Conservation (phyloP, 2,329 filamentous ascomycete species). For the Neopestalotiopsis sp. region DNA sequence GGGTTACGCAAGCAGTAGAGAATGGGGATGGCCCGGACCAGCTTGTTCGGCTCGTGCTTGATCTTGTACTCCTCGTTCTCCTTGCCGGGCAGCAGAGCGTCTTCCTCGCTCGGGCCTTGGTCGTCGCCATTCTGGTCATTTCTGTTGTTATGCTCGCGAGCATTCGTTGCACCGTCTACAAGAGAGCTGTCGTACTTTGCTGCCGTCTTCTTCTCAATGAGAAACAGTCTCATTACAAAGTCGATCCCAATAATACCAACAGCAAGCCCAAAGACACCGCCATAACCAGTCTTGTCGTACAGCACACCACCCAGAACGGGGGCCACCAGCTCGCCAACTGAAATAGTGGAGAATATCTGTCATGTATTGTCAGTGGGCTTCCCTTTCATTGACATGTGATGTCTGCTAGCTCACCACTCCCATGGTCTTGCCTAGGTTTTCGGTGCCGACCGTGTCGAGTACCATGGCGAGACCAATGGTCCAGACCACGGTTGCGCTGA, state of each 20-base stretch:
- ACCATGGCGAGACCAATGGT: constrained; percentile 59
- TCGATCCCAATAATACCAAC: constrained; percentile 61
- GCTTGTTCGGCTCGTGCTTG: constrained; percentile 40
- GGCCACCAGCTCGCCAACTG: constrained; percentile 59
- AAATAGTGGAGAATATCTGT: constrained; percentile 63
- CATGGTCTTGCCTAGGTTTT: constrained; percentile 66
- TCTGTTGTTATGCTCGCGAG: constrained; percentile 25
- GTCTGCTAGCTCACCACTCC: constrained; percentile 50
- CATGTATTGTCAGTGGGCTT: constrained; percentile 13
- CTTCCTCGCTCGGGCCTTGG: constrained; percentile 39
- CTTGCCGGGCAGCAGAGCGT: constrained; percentile 45
- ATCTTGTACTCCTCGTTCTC: constrained; percentile 47
- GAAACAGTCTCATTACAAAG: constrained; percentile 62
- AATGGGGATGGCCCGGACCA: constrained; percentile 51
- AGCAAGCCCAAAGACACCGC: constrained; percentile 63
- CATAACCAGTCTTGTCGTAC: constrained; percentile 63
- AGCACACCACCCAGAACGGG: constrained; percentile 66
- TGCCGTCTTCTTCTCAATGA: constrained; percentile 69
- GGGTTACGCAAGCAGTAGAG: constrained; percentile 48
- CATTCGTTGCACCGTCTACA: constrained; percentile 29
- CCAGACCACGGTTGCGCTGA: constrained; percentile 64
- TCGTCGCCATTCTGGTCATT: constrained; percentile 27
- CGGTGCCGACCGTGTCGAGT: constrained; percentile 59
- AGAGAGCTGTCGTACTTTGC: constrained; percentile 42
- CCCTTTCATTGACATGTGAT: not conserved